Evolutionary conservation across 1,284 basidiomycete species (phyloP).

Genomic region (Mycosarcoma mackinlayi): DNA sequence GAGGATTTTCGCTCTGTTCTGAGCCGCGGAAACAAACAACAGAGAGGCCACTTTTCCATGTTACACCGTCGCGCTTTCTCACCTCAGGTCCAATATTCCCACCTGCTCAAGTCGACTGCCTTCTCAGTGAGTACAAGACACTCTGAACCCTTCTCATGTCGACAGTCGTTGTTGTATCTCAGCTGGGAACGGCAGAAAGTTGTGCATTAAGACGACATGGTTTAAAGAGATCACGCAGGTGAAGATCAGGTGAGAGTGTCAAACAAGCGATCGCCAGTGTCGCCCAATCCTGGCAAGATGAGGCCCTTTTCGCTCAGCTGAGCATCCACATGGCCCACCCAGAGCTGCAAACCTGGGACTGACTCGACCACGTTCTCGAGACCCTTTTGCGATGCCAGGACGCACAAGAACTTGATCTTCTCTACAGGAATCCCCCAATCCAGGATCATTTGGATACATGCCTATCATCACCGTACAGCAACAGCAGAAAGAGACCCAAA

Average conservation of each 20-base stretch:
- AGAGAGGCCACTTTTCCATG: too few relatives aligned
- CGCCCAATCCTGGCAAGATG: slow-evolving; percentile 64
- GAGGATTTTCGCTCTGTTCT: too few relatives aligned
- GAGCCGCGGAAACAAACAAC: too few relatives aligned
- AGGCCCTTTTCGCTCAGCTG: slow-evolving; percentile 57
- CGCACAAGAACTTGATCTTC: slow-evolving; percentile 82
- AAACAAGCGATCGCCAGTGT: slow-evolving; percentile 60
- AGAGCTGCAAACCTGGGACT: slow-evolving; percentile 84
- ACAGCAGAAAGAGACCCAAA: too few relatives aligned
- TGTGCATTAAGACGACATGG: background rate
- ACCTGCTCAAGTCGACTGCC: too few relatives aligned
- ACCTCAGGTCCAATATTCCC: too few relatives aligned
- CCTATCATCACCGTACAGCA: slow-evolving; percentile 13
- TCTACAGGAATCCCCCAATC: slow-evolving; percentile 67
- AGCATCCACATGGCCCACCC: slow-evolving; percentile 58
- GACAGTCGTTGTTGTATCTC: too few relatives aligned
- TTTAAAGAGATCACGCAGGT: background rate
- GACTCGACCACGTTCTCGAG: slow-evolving; percentile 76
- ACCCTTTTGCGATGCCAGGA: slow-evolving; percentile 83
- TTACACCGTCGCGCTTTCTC: too few relatives aligned
- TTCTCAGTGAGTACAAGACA: too few relatives aligned
- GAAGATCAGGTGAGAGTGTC: slow-evolving; percentile 38
- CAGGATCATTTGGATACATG: slow-evolving; percentile 64
- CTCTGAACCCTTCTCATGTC: too few relatives aligned
- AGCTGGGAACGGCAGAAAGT: too few relatives aligned